Percentiles rank a stretch among this genome's conserved stretches.
These are phyloP conservation scores for Mortierella sp. DNA, from an alignment of 371 early-diverging fungal genomes.

Conservation along the genomic window DNA sequence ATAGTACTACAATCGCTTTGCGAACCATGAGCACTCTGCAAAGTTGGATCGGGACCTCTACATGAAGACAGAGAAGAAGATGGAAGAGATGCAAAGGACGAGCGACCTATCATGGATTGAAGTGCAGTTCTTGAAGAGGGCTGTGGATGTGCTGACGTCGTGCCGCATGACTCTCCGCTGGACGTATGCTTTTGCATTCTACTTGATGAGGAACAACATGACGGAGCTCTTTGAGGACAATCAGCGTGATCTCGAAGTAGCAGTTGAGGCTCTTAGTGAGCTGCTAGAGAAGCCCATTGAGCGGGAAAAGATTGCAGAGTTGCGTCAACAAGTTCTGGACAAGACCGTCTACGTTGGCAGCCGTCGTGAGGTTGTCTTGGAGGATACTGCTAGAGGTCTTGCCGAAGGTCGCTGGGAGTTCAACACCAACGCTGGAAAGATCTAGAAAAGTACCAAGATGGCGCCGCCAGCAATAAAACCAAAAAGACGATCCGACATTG, in stretches of 20 bases:
- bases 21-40: conserved; percentile 96
- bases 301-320: conserved; percentile 74
- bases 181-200: conserved; percentile 98
- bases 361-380: conserved; percentile 79
- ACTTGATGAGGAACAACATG: conserved; percentile 83
- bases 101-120: conserved; percentile 97
- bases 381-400: conserved; percentile 83
- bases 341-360: conserved; percentile 82
- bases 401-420: conserved; percentile 79
- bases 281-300: conserved; percentile 87
- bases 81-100: conserved; percentile 94
- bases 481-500: conserved; percentile 1
- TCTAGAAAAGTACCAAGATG: conserved; percentile 4
- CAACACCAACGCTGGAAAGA: conserved; percentile 17
- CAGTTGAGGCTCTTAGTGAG: conserved; percentile 90
- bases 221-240: conserved; percentile 97
- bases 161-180: conserved; percentile 94
- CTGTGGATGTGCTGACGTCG: conserved; percentile 87
- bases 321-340: conserved; percentile 82
- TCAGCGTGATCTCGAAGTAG: conserved; percentile 94
- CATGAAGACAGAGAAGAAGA: conserved; percentile 90
- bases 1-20: conserved; percentile 94
- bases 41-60: conserved; percentile 89
- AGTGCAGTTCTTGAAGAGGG: conserved; percentile 94
- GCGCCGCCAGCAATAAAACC: background rate